Base-by-base conservation (phyloP, 495 filamentous ascomycete species). In the Niebla homalea region DNA sequence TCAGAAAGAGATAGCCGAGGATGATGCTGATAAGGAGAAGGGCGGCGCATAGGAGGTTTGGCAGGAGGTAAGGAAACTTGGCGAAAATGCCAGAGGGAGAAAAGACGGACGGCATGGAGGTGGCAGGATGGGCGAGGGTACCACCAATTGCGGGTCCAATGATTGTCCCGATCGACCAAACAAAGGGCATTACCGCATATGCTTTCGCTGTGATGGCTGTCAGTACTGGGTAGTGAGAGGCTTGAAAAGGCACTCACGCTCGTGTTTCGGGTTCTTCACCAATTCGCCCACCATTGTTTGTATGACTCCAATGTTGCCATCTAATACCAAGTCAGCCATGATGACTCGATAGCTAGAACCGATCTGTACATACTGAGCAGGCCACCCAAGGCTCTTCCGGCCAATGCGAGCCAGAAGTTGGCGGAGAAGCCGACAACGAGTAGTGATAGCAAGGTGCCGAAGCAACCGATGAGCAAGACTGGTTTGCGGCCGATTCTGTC, bases 231-330 rank as follows among this genome's bases (percentile, higher is more conserved):
- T 19, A 1, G 22, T 14, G 16, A 5, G 5, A 39, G 3, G 16
- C 37, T 20, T 22, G 15, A 21, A n/a, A 19, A 16, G 48, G 14
- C 47, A 72, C 83, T 68, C 72, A 86, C 83, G 86, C 62, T 92
- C 86, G 68, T 92, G 84, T 57, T 87, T 80, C 2, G 84, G 84
- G 29, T 81, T 80, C 19, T 72, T 80, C 40, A 90, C 83, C 45
- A 90, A 57, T 61, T 93, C 87, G 19, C 81, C 85, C 20, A 93
- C 86, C 85, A 90, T 90, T n/a, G 86, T 90, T 62, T 90, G 86
- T 51, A 93, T 87, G 29, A 93, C 86, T 10, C 82, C 87, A 58
- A 90, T 82, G 55, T 93, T 93, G 38, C 87, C 87, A 68, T 94
- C 57, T 60, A 23, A 5, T 11, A 38, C 6, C 5, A 5, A 19